phyloP scores from a whole-genome alignment of 2,329 filamentous ascomycete species.

The Apiospora pterosperma region DNA sequence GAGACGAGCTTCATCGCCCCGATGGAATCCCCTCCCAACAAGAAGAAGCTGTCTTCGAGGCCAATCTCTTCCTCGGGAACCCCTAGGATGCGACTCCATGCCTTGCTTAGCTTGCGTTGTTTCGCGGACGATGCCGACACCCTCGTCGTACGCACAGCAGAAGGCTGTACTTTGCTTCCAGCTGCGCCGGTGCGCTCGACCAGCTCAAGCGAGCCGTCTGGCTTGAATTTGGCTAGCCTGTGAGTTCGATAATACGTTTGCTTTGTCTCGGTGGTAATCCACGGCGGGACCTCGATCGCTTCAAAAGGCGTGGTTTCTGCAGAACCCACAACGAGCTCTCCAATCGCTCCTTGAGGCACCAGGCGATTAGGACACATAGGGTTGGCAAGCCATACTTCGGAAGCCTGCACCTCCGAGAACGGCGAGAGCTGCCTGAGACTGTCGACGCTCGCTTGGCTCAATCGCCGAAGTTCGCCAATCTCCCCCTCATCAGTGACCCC shows the following conservation, averaged over 20 bases:
- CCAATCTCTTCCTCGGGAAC: constrained; percentile 44
- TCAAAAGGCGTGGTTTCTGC: not conserved
- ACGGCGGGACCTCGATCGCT: constrained; percentile 19
- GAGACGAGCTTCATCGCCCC: constrained; percentile 60
- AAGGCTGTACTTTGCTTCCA: constrained; percentile 7
- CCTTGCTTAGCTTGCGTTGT: constrained; percentile 39
- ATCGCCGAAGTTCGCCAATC: constrained; percentile 24
- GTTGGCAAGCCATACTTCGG: constrained; percentile 38
- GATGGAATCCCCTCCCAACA: constrained; percentile 58
- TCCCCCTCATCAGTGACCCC: constrained; percentile 32
- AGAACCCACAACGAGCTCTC: constrained; percentile 39
- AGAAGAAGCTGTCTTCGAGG: constrained; percentile 57
- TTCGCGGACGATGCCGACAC: constrained; percentile 37
- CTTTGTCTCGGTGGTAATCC: constrained; percentile 19
- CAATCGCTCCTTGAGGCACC: constrained; percentile 37
- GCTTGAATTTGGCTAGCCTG: constrained; percentile 36
- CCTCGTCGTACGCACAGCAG: constrained; percentile 20
- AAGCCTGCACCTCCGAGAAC: constrained; percentile 18
- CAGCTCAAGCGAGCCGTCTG: constrained; percentile 25
- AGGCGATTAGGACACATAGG: constrained; percentile 30
- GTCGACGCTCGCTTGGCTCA: constrained; percentile 22
- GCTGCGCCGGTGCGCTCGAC: constrained; percentile 19
- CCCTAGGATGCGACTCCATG: constrained; percentile 47
- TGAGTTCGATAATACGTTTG: constrained; percentile 36
- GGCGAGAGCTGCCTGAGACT: constrained; percentile 16